A percentile compares a stretch with the other conserved stretches of the same genome.
These are phyloP conservation scores for Arabidopsis arenosa DNA, from an alignment of 345 rosid species.

Conservation along the genomic window DNA sequence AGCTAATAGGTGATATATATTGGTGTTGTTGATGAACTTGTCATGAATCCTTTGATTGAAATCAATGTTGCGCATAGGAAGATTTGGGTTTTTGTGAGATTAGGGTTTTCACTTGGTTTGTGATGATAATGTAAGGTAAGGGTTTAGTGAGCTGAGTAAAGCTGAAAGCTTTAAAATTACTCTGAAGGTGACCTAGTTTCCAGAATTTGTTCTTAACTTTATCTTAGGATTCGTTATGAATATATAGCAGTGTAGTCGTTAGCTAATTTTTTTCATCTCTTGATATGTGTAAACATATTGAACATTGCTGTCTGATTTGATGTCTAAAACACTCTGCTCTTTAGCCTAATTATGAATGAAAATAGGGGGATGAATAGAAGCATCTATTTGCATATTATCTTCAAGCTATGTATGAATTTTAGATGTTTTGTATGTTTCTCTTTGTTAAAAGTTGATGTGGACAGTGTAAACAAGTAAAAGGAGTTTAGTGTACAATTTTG, in stretches of 20 bases:
- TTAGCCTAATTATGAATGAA: background rate
- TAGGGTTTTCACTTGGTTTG: conserved; percentile 19
- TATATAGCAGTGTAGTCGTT: background rate
- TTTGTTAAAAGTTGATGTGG: background rate
- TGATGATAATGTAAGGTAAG: background rate
- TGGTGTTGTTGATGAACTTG: background rate
- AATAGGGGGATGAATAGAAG: background rate
- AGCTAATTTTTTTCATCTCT: background rate
- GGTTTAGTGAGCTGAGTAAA: conserved; percentile 6
- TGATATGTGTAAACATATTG: conserved; percentile 15
- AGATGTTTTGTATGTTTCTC: background rate
- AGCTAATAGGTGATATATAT: background rate
- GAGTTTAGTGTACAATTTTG: background rate
- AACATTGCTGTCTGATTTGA: background rate
- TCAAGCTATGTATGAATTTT: conserved; percentile 2
- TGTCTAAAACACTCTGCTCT: background rate
- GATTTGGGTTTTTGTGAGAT: conserved; percentile 14
- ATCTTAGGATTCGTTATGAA: background rate
- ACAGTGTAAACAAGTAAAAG: conserved; percentile 4
- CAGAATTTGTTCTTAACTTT: background rate
- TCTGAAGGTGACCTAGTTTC: conserved; percentile 20
- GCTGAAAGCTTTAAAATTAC: background rate
- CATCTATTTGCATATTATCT: conserved; percentile 2
- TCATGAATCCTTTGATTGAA: background rate
- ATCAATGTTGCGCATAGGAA: background rate